Base-by-base conservation (phyloP, 176 grass and related monocot genomes). In the Cymbopogon citratus region DNA sequence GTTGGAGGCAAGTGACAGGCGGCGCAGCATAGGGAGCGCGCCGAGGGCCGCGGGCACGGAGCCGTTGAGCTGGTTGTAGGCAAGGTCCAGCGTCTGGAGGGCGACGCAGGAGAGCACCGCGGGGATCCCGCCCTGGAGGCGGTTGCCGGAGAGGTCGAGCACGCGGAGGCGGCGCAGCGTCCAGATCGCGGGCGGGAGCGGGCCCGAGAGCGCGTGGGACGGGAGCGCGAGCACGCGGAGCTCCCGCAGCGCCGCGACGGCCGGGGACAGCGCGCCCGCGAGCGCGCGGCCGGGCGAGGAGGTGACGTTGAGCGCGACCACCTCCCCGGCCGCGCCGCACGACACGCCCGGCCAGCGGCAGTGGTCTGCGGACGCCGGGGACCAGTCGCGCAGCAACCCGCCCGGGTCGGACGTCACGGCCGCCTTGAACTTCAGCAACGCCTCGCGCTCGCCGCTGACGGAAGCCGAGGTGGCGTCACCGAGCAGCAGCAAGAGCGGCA, bases 51-150 rank as follows among this genome's bases (percentile, higher is more conserved):
- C 78, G 19, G 92, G 84, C 44, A 98, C 65, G 66, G 95, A 89
- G 63, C 90, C 95, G 77, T 91, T 94, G 81, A 98, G 75, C 74
- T 64, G 45, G 84, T 98, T 98, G 57, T 84, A 84, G 59, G 95
- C 79, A 27, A 98, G 93, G 87, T 94, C 92, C 52, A 98, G 86
- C 75, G 86, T 86, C 86, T 84, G 86, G 29, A 94, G 84, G 81
- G 72, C 88, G 18, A 57, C 79, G 81, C 86, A 81, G 45, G 86
- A 72, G 62, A 98, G 80, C 15, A 77, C 72, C 44, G 44, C 12
- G 7, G 95, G 92, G 84, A 98, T 94, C 84, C 94, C 90, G 33
- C 92, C 92, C 56, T 82, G 80, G 72, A 94, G 78, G 33, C 62
- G 28, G 84, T 94, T 94, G 51, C 89, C 89, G 57, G 89, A 90